Evolutionary conservation across 495 filamentous ascomycete species (phyloP).

Genomic region (Extremus antarcticus): DNA sequence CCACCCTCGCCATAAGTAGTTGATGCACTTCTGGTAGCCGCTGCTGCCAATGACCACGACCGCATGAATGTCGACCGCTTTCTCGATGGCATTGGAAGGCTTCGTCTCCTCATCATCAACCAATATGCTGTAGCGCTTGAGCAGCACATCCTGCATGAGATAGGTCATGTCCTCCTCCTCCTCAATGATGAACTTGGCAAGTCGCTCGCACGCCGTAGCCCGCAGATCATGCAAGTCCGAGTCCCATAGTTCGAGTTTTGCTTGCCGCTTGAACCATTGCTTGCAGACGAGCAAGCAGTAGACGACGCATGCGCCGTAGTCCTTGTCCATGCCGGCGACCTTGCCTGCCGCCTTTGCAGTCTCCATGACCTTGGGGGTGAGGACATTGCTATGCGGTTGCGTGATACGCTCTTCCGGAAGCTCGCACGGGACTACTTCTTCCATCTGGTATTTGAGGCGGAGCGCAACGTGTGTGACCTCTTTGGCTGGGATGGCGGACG

Average conservation of each 20-base stretch:
- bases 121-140: conserved; percentile 82
- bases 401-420: conserved; percentile 62
- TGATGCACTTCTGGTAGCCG: conserved; percentile 92
- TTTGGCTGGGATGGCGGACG: conserved; percentile 52
- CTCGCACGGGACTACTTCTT: conserved; percentile 79
- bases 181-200: conserved; percentile 93
- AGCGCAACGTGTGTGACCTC: conserved; percentile 82
- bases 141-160: conserved; percentile 68
- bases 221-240: conserved; percentile 69
- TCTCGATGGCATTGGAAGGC: conserved; percentile 79
- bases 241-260: conserved; percentile 77
- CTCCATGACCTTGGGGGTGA: conserved; percentile 64
- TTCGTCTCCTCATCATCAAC: conserved; percentile 56
- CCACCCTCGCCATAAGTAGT: conserved; percentile 90
- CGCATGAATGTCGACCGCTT: conserved; percentile 85
- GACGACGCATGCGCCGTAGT: conserved; percentile 66
- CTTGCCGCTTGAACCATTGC: conserved; percentile 82
- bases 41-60: conserved; percentile 75
- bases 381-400: conserved; percentile 66
- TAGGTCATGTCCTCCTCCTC: conserved; percentile 62
- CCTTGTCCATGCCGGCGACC: conserved; percentile 38
- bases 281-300: conserved; percentile 81
- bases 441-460: conserved; percentile 81
- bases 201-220: conserved; percentile 79
- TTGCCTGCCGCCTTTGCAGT: conserved; percentile 68